These are phyloP conservation scores for Punctularia strigosozonata DNA, from an alignment of 768 basidiomycete genomes.

Conservation along the genomic window DNA sequence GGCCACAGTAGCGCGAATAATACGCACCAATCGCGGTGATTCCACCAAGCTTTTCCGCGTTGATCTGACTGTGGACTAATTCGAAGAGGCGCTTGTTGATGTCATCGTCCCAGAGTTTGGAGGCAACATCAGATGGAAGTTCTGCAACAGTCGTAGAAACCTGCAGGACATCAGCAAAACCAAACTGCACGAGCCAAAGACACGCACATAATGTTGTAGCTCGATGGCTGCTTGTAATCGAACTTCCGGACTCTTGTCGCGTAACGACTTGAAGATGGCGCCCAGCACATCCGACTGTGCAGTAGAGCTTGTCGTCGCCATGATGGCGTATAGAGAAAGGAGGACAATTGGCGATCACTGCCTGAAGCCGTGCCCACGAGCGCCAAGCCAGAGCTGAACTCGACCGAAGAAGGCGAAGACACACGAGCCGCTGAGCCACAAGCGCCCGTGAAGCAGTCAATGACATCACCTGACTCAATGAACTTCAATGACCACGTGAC, in stretches of 20 bases:
- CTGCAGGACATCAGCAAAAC: slow-evolving; percentile 24
- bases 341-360: not conserved
- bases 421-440: no score
- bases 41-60: slow-evolving; percentile 75
- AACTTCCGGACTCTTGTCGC: slow-evolving; percentile 50
- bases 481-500: no score
- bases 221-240: slow-evolving; percentile 61
- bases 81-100: slow-evolving; percentile 74
- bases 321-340: slow-evolving; percentile 29
- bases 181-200: slow-evolving; percentile 3
- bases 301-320: slow-evolving; percentile 42
- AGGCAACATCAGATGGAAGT: slow-evolving; percentile 70
- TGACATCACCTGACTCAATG: no score
- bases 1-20: not conserved
- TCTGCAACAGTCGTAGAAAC: slow-evolving; percentile 64
- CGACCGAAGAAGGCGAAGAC: no score
- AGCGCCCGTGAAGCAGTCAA: no score
- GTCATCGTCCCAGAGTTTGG: slow-evolving; percentile 78
- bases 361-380: not conserved
- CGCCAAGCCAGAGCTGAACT: no score
- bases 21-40: slow-evolving; percentile 73
- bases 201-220: slow-evolving; percentile 60
- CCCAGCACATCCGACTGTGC: slow-evolving; percentile 48
- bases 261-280: slow-evolving; percentile 56
- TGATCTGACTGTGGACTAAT: slow-evolving; percentile 71